Conservation (phyloP, 1,284 basidiomycete genomes). For the Abortiporus biennis region DNA sequence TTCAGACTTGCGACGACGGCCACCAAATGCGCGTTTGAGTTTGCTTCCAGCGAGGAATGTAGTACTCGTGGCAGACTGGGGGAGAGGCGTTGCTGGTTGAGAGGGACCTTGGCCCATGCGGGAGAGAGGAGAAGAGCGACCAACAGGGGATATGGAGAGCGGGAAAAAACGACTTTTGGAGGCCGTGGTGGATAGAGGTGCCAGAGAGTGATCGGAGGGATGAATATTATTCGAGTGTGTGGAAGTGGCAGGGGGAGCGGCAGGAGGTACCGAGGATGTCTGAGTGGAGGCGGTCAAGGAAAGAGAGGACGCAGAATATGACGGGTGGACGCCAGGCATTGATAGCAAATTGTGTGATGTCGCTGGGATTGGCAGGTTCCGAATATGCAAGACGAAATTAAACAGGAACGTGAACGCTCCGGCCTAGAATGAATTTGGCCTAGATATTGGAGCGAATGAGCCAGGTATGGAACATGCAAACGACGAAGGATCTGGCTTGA, state of each 20-base stretch:
- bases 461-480: too few species aligned
- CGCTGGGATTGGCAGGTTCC: too few species aligned
- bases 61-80: slow-evolving; percentile 33
- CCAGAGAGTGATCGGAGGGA: slow-evolving; percentile 21
- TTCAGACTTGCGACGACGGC: slow-evolving; percentile 60
- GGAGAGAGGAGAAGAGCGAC: slow-evolving; percentile 15
- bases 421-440: too few species aligned
- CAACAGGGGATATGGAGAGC: slow-evolving; percentile 27
- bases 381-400: too few species aligned
- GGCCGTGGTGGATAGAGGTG: slow-evolving; percentile 26
- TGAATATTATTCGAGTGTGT: slow-evolving; percentile 37
- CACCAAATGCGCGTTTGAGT: slow-evolving; percentile 58
- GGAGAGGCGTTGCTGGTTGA: slow-evolving; percentile 12
- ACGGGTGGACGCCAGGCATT: slow-evolving; percentile 24
- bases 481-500: too few species aligned
- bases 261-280: slow-evolving; percentile 27
- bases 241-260: slow-evolving; percentile 31
- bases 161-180: slow-evolving; percentile 32
- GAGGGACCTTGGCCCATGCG: slow-evolving; percentile 23
- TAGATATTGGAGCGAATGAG: too few species aligned
- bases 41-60: slow-evolving; percentile 35
- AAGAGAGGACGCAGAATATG: slow-evolving; percentile 33
- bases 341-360: slow-evolving; percentile 14
- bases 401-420: too few species aligned
- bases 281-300: slow-evolving; percentile 38